phyloP scores from a whole-genome alignment of 1,284 basidiomycete genomes.

The Cryptococcus sp. region DNA sequence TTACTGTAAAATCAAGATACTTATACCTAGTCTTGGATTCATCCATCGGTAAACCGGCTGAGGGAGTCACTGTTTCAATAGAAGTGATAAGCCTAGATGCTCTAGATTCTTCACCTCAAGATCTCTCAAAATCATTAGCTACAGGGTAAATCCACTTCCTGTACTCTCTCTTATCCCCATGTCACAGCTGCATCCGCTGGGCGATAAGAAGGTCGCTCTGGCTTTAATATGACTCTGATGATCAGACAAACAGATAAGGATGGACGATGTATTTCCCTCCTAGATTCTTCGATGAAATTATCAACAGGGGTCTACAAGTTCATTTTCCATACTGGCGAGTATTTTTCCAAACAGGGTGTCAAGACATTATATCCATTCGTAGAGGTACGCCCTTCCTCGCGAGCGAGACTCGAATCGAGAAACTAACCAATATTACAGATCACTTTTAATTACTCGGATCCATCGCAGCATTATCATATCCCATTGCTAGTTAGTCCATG shows the following conservation, averaged over 20 bases:
- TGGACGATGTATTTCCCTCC: slow-evolving; percentile 71
- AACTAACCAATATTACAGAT: slow-evolving; percentile 54
- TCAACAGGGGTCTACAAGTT: slow-evolving; percentile 70
- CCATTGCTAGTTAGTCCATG: slow-evolving; percentile 86
- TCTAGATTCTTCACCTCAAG: slow-evolving; percentile 6
- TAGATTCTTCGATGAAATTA: slow-evolving; percentile 53
- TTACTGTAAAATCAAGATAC: neutral
- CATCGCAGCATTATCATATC: slow-evolving; percentile 80
- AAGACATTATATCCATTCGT: slow-evolving; percentile 75
- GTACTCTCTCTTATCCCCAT: no score
- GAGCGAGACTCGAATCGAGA: neutral
- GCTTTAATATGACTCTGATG: neutral
- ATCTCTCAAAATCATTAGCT: slow-evolving; percentile 56
- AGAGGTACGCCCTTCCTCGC: slow-evolving; percentile 22
- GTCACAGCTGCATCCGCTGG: neutral
- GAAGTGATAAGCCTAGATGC: slow-evolving; percentile 19
- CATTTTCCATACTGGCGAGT: slow-evolving; percentile 73
- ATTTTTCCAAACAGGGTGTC: slow-evolving; percentile 63
- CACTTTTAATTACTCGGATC: slow-evolving; percentile 64
- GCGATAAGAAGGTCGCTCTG: no score
- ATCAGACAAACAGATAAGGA: slow-evolving; percentile 61
- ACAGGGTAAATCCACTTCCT: slow-evolving; percentile 53
- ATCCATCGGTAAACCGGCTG: slow-evolving; percentile 72
- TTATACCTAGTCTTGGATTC: slow-evolving; percentile 68
- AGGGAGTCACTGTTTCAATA: slow-evolving; percentile 61